Evolutionary conservation across 1,284 basidiomycete species (phyloP).

Genomic region (Cryptococcus floricola): DNA sequence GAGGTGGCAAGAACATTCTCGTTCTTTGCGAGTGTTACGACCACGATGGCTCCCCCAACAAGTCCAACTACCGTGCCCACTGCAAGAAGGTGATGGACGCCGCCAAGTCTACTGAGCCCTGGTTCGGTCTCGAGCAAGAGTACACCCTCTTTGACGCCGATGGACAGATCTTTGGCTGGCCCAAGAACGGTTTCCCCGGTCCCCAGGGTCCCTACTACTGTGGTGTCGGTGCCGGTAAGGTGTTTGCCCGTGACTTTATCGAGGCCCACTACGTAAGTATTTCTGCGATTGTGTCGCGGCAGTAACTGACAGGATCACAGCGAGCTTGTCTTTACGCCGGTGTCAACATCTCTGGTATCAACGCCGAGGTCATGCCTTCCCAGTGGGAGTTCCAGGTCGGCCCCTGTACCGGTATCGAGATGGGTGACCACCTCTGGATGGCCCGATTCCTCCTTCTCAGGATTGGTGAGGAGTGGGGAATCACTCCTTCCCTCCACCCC

Average conservation of each 20-base stretch:
- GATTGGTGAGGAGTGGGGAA: slow-evolving; percentile 95
- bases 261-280: slow-evolving; percentile 83
- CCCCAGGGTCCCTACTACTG: slow-evolving; percentile 99
- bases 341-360: slow-evolving; percentile 98
- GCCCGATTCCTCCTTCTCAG: slow-evolving; percentile 88
- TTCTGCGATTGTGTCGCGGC: background rate
- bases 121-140: slow-evolving; percentile 99
- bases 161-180: slow-evolving; percentile 91
- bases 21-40: slow-evolving; percentile 97
- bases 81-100: slow-evolving; percentile 90
- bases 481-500: slow-evolving; percentile 95
- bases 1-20: slow-evolving; percentile 94
- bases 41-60: slow-evolving; percentile 97
- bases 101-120: slow-evolving; percentile 73
- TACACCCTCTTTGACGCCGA: slow-evolving; percentile 97
- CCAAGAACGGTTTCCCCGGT: slow-evolving; percentile 98
- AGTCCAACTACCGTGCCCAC: slow-evolving; percentile 89
- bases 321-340: slow-evolving; percentile 86
- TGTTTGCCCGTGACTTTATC: slow-evolving; percentile 96
- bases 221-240: slow-evolving; percentile 94
- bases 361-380: slow-evolving; percentile 99
- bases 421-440: slow-evolving; percentile 99
- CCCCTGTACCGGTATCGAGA: slow-evolving; percentile 92
- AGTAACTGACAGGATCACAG: slow-evolving; percentile 11
- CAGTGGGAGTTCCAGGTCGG: slow-evolving; percentile 99